Evolutionary conservation across 2,329 filamentous ascomycete genomes (phyloP).

Genomic region (Ilyonectria mors-panacis): DNA sequence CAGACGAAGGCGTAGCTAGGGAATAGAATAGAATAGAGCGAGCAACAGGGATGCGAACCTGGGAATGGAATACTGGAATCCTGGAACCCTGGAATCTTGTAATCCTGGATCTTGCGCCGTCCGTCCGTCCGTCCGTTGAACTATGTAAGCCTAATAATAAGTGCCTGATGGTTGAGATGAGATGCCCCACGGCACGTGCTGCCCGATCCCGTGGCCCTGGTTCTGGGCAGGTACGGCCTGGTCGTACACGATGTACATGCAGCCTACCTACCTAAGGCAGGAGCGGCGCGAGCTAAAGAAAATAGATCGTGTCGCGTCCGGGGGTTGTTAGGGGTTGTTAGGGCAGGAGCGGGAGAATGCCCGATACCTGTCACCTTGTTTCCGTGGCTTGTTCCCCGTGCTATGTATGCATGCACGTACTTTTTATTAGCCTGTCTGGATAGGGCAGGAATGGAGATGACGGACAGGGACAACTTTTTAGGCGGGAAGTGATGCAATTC

Average conservation of each 20-base stretch:
- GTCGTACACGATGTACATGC: not conserved
- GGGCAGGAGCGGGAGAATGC: not conserved
- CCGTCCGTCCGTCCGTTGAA: too few species aligned
- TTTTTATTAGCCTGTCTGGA: conserved; percentile 16
- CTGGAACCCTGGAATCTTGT: not conserved
- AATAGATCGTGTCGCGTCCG: not conserved
- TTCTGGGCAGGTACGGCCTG: conserved; percentile 16
- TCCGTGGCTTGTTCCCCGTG: conserved; percentile 6
- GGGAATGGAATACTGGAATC: not conserved
- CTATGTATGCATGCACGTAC: conserved; percentile 1
- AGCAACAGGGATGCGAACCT: not conserved
- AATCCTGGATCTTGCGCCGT: conserved; percentile 4
- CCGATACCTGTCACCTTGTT: conserved; percentile 3
- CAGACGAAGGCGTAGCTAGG: conserved; percentile 6
- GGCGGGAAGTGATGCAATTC: conserved; percentile 21
- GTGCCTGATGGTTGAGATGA: conserved; percentile 24
- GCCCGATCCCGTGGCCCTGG: conserved; percentile 33
- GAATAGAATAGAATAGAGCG: conserved; percentile 18
- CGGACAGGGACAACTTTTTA: conserved; percentile 34
- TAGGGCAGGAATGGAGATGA: conserved; percentile 28
- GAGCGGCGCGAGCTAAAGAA: not conserved
- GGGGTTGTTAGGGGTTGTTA: not conserved
- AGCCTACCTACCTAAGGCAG: not conserved
- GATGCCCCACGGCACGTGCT: conserved; percentile 40
- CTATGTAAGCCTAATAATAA: not conserved